These are phyloP conservation scores for Vitis hybrid DNA, from an alignment of 177 flowering plant species.

Conservation along the genomic window DNA sequence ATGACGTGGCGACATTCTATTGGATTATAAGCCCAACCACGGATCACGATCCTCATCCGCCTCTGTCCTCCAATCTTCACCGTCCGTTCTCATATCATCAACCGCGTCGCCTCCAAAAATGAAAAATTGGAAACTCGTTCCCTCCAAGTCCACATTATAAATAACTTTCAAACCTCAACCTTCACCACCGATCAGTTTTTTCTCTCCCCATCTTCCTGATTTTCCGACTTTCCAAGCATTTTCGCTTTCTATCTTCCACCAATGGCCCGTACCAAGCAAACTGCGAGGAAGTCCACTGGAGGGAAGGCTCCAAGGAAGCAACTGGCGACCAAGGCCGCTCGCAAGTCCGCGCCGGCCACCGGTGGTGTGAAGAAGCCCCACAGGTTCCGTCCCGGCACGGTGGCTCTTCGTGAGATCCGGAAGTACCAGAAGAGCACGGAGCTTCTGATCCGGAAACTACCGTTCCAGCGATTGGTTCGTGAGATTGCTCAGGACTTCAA, in stretches of 20 bases:
- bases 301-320: constrained; percentile 71
- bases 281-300: constrained; percentile 58
- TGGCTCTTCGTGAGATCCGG: constrained; percentile 54
- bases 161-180: too few relatives aligned
- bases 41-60: too few relatives aligned
- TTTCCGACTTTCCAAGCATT: too few relatives aligned
- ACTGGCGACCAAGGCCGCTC: constrained; percentile 38
- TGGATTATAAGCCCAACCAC: too few relatives aligned
- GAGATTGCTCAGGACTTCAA: constrained; percentile 43
- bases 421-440: constrained; percentile 54
- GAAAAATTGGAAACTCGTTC: too few relatives aligned
- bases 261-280: constrained; percentile 79
- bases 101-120: too few relatives aligned
- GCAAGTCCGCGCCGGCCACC: constrained; percentile 43
- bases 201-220: too few relatives aligned
- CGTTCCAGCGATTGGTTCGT: constrained; percentile 51
- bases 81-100: too few relatives aligned
- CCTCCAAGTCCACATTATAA: too few relatives aligned
- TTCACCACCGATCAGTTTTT: too few relatives aligned
- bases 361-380: constrained; percentile 68
- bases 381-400: constrained; percentile 54
- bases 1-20: too few relatives aligned
- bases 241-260: neutral
- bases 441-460: constrained; percentile 46
- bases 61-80: too few relatives aligned